Evolutionary conservation across 202 grass and related monocot genomes (phyloP), one percentile per base, ranked within the genome.

Genomic region (Carex arenaria): DNA sequence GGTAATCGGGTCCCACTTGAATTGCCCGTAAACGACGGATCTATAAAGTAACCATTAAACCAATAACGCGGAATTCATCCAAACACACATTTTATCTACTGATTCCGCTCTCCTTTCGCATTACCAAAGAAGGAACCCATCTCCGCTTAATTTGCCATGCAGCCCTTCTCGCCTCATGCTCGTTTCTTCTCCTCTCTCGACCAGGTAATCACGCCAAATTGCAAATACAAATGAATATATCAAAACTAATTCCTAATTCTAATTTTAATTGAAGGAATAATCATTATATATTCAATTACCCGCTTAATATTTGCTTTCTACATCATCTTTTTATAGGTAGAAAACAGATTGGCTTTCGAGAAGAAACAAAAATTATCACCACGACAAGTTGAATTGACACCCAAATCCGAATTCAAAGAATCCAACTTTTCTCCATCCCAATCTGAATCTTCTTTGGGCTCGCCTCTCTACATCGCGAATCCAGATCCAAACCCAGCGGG

Each of bases 131-230:
- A 31, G 71, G 49, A 75, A 75, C 34, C 12, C 22, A 30, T 70
- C 36, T 70, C 67, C 14, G 17, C 60, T 18, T 18, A 26, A 26
- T 26, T 18, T 49, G 28, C 32, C 63, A 94, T 91, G 94, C 79
- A 61, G 28, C 80, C 84, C 53, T 90, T 90, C 74, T 88, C 89
- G 6, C 42, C 87, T 79, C 95, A 89, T 61, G 56, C 80, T 84
- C 86, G 89, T 79, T 91, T 94, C 86, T 94, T 94, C 87, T 87
- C 92, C n/a, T 87, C 89, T 55, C 92, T 98, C 54, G 64, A 93
- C 52, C 90, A 92, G 90, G 91, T 89, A 32, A 2, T 14, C 59
- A 28, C 15, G 10, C 69, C 12, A 72, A 45, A 13, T 5, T 49
- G 18, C 42, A 49, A 51, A 49, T 45, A 42, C 65, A 83, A 5